Evolutionary conservation across 2,329 filamentous ascomycete species (phyloP).

Genomic region (Colletotrichum paranaense): DNA sequence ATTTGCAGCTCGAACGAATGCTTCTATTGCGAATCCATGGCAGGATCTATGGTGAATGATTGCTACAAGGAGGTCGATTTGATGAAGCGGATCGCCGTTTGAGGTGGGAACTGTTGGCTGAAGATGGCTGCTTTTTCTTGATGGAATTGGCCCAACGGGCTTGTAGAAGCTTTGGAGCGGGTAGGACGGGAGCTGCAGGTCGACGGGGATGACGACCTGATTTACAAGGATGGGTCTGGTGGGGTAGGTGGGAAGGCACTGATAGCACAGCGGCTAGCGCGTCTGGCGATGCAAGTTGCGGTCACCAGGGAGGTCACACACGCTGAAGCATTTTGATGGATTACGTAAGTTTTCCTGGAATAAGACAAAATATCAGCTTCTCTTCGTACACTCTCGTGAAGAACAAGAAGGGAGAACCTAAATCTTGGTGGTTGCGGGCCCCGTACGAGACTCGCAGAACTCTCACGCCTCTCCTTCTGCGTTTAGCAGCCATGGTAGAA

Average conservation of each 20-base stretch:
- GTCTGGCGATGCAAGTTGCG: constrained; percentile 13
- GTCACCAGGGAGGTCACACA: background rate
- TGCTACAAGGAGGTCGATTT: background rate
- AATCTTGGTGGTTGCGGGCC: too few relatives aligned
- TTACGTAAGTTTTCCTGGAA: background rate
- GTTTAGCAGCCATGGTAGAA: background rate
- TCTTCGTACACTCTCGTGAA: too few relatives aligned
- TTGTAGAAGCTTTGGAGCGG: constrained; percentile 27
- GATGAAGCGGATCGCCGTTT: background rate
- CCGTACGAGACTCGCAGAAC: too few relatives aligned
- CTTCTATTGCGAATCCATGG: constrained; percentile 31
- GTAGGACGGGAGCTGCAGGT: constrained; percentile 31
- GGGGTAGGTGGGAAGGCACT: constrained; percentile 10
- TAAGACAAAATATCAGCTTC: background rate
- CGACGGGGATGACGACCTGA: constrained; percentile 35
- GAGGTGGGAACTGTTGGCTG: background rate
- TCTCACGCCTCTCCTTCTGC: background rate
- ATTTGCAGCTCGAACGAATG: constrained; percentile 5
- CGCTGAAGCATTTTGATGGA: background rate
- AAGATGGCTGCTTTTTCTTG: background rate
- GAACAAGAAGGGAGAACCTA: background rate
- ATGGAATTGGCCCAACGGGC: constrained; percentile 9
- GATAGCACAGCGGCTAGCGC: constrained; percentile 18
- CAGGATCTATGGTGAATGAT: background rate
- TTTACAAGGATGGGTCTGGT: constrained; percentile 30